These are phyloP conservation scores for Didymella pomorum DNA, from an alignment of 2,329 filamentous ascomycete species.

Conservation along the genomic window DNA sequence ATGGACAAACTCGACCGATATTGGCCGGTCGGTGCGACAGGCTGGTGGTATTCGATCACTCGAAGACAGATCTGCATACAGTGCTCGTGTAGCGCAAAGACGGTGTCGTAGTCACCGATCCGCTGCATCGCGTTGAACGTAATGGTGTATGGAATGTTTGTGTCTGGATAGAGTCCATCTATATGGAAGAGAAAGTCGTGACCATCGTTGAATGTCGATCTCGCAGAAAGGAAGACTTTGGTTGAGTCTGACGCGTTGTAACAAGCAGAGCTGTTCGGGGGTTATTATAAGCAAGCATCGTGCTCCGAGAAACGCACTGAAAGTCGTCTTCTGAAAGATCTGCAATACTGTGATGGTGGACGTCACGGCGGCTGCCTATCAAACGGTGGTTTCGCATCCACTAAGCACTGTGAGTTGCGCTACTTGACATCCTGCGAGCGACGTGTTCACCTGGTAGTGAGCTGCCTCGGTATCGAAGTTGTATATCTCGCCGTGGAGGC, in stretches of 20 bases:
- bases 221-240: conserved; percentile 32
- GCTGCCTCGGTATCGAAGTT: conserved; percentile 30
- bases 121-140: conserved; percentile 29
- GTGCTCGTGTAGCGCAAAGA: conserved; percentile 38
- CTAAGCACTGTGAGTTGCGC: conserved; percentile 18
- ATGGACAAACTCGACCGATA: conserved; percentile 16
- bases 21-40: background rate
- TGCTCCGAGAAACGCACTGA: conserved; percentile 2
- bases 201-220: conserved; percentile 22
- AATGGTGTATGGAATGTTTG: conserved; percentile 8
- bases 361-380: conserved; percentile 22
- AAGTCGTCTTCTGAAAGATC: conserved; percentile 14
- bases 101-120: conserved; percentile 16
- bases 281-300: background rate
- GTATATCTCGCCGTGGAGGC: conserved; percentile 33
- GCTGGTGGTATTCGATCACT: conserved; percentile 22
- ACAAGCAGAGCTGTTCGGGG: conserved; percentile 1
- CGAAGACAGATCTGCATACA: conserved; percentile 35
- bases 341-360: conserved; percentile 16
- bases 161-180: conserved; percentile 15
- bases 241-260: conserved; percentile 20
- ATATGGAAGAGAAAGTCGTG: conserved; percentile 30
- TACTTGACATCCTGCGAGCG: background rate
- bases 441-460: conserved; percentile 22
- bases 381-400: conserved; percentile 38